phyloP scores from a whole-genome alignment of 2,329 filamentous ascomycete genomes.

The Phialocephala subalpina region DNA sequence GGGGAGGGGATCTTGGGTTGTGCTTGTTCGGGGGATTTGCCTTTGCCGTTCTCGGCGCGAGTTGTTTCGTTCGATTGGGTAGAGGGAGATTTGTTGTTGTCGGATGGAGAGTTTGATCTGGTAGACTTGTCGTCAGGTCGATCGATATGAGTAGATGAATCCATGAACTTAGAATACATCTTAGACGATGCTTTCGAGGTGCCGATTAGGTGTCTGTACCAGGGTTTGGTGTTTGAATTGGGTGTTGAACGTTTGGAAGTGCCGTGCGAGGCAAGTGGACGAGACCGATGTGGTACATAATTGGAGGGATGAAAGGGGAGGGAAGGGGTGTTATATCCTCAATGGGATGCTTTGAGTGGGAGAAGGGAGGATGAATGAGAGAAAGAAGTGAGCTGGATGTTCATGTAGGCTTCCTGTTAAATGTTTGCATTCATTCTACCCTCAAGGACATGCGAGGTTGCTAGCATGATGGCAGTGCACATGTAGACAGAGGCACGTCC shows the following conservation, averaged over 20 bases:
- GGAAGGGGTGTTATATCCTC: background rate
- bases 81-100: background rate
- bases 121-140: too few relatives aligned
- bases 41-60: background rate
- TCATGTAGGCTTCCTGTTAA: background rate
- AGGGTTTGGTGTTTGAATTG: background rate
- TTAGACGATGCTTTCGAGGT: background rate
- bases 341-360: background rate
- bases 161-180: background rate
- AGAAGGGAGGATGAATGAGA: background rate
- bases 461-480: background rate
- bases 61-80: background rate
- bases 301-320: background rate
- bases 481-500: background rate
- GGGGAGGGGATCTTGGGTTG: background rate
- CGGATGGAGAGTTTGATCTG: background rate
- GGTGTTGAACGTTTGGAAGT: background rate
- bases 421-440: background rate
- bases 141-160: background rate
- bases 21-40: background rate
- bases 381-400: background rate
- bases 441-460: background rate
- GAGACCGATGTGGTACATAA: background rate
- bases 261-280: slow-evolving; percentile 1
- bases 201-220: background rate